Evolutionary conservation across 2,329 filamentous ascomycete species (phyloP).

Genomic region (Chaetothyriales sp.): DNA sequence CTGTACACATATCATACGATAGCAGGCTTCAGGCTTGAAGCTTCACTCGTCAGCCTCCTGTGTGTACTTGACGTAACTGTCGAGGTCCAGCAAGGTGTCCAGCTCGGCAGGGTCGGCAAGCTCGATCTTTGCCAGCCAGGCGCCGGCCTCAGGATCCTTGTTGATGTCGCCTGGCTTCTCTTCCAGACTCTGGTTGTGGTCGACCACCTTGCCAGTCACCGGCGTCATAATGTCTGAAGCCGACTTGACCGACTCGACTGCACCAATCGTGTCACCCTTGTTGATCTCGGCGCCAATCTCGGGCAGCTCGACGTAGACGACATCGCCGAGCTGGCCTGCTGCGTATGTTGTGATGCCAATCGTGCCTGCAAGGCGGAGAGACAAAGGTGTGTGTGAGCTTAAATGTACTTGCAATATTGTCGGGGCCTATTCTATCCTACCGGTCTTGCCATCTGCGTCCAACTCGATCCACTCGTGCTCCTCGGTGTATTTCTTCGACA

Average conservation of each 20-base stretch:
- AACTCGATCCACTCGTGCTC: conserved; percentile 98
- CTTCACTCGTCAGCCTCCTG: conserved; percentile 26
- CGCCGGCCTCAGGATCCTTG: conserved; percentile 74
- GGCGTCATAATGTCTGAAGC: conserved; percentile 95
- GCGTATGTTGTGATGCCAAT: conserved; percentile 86
- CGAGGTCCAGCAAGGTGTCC: conserved; percentile 61
- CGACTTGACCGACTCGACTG: conserved; percentile 95
- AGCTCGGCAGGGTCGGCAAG: conserved; percentile 57
- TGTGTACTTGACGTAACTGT: conserved; percentile 66
- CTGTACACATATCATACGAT: background rate
- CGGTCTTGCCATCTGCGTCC: conserved; percentile 65
- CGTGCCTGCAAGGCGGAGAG: conserved; percentile 34
- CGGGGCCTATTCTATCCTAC: conserved; percentile 30
- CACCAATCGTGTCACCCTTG: conserved; percentile 74
- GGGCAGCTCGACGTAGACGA: conserved; percentile 94
- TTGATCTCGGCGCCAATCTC: conserved; percentile 52
- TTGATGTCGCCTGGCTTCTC: conserved; percentile 82
- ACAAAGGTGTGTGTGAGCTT: background rate
- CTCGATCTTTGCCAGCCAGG: conserved; percentile 85
- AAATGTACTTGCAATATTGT: background rate
- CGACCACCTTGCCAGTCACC: conserved; percentile 60
- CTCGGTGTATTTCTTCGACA: conserved; percentile 72
- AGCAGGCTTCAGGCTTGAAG: background rate
- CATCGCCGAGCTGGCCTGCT: conserved; percentile 81
- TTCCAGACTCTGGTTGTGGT: conserved; percentile 62